Evolutionary conservation across 2,329 filamentous ascomycete species (phyloP), one percentile per base, ranked within the genome.

Genomic region (Hymenoscyphus fraxineus): DNA sequence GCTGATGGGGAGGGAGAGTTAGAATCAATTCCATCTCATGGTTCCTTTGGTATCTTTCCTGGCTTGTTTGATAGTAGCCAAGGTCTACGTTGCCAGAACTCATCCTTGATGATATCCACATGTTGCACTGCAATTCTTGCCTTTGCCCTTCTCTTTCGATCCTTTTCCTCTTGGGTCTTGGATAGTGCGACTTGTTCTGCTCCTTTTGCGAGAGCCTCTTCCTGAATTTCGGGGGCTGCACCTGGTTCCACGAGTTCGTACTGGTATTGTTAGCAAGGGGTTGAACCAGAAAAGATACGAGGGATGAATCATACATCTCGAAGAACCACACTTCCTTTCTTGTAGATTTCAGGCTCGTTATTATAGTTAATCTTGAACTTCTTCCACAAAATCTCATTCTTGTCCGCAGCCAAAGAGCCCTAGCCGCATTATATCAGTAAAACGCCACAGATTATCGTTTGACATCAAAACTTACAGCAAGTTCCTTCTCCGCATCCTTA

Each of bases 341-440:
- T 95, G 77, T 86, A 97, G 16, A 97, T 93, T 68, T 96, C 92
- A 0, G 87, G 87, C 77, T 99, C 95, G 70, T 97, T 95, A 77
- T 99, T 99, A 79, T 99, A 99, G 78, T 99, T 99, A 75, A 98
- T 93, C 2, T 88, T 86, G 76, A 97, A 98, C 32, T 84, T 84
- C 1, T 88, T 90, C 77, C 95, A 99, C 15, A 99, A 80, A 22
- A 99, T 96, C 80, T 99, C 95, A 74, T 99, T 95, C 80, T 99
- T 99, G 73, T 98, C 93, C 2, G 87, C 82, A 2, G 93, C 86
- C 1, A 96, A 78, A 0, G 93, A 96, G 2, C 94, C 93, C 90
- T 93, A 58, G 12, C 39, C 7, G 31, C 58, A 47, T 13, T 47
- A 56, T 6, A 27, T 57, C 19, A 51, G 44, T 22, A 35, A 44